These are phyloP conservation scores for Stylonectria norvegica DNA, from an alignment of 2,329 filamentous ascomycete species.

Conservation along the genomic window DNA sequence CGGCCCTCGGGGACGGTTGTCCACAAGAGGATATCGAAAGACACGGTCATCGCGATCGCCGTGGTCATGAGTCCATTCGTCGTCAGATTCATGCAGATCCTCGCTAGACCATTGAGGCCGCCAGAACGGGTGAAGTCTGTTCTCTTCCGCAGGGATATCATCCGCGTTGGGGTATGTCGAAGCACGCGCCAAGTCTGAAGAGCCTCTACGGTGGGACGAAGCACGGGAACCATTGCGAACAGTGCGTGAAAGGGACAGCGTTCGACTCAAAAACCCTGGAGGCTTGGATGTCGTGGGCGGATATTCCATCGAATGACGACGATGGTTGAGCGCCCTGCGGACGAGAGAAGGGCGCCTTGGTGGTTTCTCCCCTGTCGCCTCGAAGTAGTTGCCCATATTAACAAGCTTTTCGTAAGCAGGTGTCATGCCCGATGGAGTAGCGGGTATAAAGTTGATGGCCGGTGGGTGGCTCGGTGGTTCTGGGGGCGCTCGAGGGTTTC, in stretches of 20 bases:
- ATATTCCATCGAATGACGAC: conserved; percentile 42
- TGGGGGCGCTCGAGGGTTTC: conserved; percentile 60
- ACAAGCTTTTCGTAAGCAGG: conserved; percentile 51
- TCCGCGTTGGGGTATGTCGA: conserved; percentile 41
- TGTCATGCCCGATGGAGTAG: conserved; percentile 58
- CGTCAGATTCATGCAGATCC: conserved; percentile 27
- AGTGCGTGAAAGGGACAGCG: conserved; percentile 51
- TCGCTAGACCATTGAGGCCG: conserved; percentile 48
- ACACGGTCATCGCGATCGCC: conserved; percentile 39
- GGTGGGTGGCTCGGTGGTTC: conserved; percentile 43
- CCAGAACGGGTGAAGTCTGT: conserved; percentile 60
- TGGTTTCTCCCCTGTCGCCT: conserved; percentile 45
- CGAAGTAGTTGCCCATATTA: conserved; percentile 53
- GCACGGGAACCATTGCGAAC: conserved; percentile 31
- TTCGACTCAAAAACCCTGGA: conserved; percentile 45
- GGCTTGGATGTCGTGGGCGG: conserved; percentile 38
- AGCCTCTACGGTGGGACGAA: conserved; percentile 23
- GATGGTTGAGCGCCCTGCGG: conserved; percentile 50
- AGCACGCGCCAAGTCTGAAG: conserved; percentile 26
- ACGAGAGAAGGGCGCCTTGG: conserved; percentile 49
- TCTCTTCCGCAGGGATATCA: conserved; percentile 48
- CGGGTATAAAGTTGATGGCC: conserved; percentile 58
- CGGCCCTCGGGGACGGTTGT: conserved; percentile 44
- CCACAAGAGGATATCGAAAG: conserved; percentile 47
- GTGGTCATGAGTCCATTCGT: conserved; percentile 30